These are phyloP conservation scores for Plasmodium blacklocki DNA, from an alignment of 169 alveolate species.

Conservation along the genomic window DNA sequence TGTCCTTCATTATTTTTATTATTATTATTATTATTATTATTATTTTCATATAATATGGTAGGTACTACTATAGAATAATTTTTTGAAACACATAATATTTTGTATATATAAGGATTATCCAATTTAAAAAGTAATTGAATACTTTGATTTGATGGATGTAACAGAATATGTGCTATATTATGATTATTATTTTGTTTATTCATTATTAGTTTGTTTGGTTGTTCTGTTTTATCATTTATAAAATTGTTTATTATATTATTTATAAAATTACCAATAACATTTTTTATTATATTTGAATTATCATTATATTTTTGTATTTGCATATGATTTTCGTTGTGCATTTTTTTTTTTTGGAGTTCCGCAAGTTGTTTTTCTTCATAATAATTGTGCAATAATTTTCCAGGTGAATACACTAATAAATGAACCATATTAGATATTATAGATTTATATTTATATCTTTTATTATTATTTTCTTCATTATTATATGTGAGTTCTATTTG, in stretches of 20 bases:
- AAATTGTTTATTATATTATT: too few species aligned
- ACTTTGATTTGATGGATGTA: constrained; percentile 42
- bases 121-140: constrained; percentile 14
- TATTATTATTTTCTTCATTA: background rate
- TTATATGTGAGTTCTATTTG: constrained; percentile 52
- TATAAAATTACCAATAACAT: too few species aligned
- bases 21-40: background rate
- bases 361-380: too few species aligned
- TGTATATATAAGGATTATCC: constrained; percentile 50
- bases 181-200: too few species aligned
- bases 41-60: background rate
- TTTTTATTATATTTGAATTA: too few species aligned
- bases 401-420: constrained; percentile 29
- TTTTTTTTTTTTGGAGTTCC: too few species aligned
- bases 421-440: constrained; percentile 25
- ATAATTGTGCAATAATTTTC: background rate
- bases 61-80: constrained; percentile 9
- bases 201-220: too few species aligned
- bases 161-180: constrained; percentile 3
- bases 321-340: too few species aligned
- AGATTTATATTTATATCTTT: background rate
- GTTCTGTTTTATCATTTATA: too few species aligned
- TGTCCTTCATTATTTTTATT: background rate
- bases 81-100: constrained; percentile 36
- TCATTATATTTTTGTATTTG: too few species aligned